Evolutionary conservation across 768 basidiomycete species (phyloP).

Genomic region (Trametes villosa): DNA sequence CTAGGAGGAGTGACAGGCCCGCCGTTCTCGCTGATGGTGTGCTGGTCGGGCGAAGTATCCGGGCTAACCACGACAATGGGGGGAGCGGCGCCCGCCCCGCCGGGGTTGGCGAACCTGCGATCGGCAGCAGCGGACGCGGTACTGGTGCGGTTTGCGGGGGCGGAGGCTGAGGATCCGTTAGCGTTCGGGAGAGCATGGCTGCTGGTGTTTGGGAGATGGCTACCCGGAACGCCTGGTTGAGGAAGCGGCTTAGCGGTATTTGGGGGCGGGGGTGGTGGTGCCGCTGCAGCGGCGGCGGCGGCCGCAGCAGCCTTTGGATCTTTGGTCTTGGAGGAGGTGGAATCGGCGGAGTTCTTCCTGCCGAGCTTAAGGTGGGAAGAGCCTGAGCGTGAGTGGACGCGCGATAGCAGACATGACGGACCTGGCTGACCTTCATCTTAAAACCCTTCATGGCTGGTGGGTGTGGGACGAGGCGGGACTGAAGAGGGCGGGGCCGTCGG

Average conservation of each 20-base stretch:
- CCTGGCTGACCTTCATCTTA: slow-evolving; percentile 70
- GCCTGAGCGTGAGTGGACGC: slow-evolving; percentile 22
- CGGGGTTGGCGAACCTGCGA: slow-evolving; percentile 57
- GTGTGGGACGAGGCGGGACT: background rate
- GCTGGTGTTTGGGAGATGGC: slow-evolving; percentile 40
- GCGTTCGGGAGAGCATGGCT: slow-evolving; percentile 46
- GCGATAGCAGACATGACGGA: slow-evolving; percentile 23
- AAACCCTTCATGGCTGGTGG: slow-evolving; percentile 70
- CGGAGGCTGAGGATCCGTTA: slow-evolving; percentile 40
- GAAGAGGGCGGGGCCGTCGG: slow-evolving; percentile 5
- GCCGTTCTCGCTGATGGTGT: slow-evolving; percentile 39
- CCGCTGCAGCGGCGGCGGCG: slow-evolving; percentile 42
- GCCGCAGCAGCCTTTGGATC: slow-evolving; percentile 53
- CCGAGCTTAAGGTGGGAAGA: slow-evolving; percentile 50
- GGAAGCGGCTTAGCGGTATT: slow-evolving; percentile 71
- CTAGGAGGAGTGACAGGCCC: slow-evolving; percentile 69
- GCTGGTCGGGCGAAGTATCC: slow-evolving; percentile 59
- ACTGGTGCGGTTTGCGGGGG: slow-evolving; percentile 49
- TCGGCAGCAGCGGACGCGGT: slow-evolving; percentile 52
- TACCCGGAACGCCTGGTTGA: slow-evolving; percentile 39
- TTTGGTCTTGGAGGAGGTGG: slow-evolving; percentile 68
- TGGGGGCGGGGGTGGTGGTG: slow-evolving; percentile 63
- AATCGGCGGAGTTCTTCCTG: slow-evolving; percentile 66
- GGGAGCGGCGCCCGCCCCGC: slow-evolving; percentile 59
- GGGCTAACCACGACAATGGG: slow-evolving; percentile 88